phyloP scores from a whole-genome alignment of 768 basidiomycete species.

The Leccinellum albellum region DNA sequence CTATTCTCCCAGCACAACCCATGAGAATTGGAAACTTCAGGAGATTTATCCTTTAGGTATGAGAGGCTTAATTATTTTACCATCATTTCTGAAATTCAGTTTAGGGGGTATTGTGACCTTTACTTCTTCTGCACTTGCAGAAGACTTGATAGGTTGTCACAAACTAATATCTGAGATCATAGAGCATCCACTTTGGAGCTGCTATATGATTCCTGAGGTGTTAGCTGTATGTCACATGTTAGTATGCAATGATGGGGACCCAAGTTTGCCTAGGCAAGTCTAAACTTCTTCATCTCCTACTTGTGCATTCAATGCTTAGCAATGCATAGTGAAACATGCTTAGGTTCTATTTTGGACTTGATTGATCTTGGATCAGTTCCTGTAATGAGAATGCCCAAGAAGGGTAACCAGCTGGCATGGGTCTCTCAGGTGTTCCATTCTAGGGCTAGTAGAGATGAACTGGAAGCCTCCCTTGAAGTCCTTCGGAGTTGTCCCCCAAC shows the following conservation, averaged over 20 bases:
- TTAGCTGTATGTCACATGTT: constrained; percentile 43
- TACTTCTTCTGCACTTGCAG: constrained; percentile 55
- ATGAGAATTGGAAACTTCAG: constrained; percentile 54
- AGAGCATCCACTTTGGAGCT: constrained; percentile 64
- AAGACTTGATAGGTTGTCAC: constrained; percentile 47
- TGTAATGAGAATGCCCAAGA: constrained; percentile 47
- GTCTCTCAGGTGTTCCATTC: constrained; percentile 20
- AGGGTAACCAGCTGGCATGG: constrained; percentile 20
- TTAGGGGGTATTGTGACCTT: constrained; percentile 74
- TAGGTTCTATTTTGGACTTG: constrained; percentile 24
- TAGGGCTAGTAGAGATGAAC: constrained; percentile 30
- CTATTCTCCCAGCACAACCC: constrained; percentile 50
- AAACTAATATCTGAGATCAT: constrained; percentile 48
- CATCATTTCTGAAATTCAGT: not conserved
- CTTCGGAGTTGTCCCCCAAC: constrained; percentile 26
- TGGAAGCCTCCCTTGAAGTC: constrained; percentile 39
- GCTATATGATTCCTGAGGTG: constrained; percentile 62
- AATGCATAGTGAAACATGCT: constrained; percentile 8
- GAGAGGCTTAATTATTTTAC: constrained; percentile 9
- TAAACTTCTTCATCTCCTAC: not conserved
- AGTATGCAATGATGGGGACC: constrained; percentile 1
- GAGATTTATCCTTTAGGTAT: constrained; percentile 69
- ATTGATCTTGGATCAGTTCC: constrained; percentile 56
- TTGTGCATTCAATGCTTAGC: not conserved
- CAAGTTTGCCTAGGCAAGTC: constrained; percentile 8